Evolutionary conservation across 108 stramenopile species (phyloP).

Genomic region (Licmophora abbreviata): DNA sequence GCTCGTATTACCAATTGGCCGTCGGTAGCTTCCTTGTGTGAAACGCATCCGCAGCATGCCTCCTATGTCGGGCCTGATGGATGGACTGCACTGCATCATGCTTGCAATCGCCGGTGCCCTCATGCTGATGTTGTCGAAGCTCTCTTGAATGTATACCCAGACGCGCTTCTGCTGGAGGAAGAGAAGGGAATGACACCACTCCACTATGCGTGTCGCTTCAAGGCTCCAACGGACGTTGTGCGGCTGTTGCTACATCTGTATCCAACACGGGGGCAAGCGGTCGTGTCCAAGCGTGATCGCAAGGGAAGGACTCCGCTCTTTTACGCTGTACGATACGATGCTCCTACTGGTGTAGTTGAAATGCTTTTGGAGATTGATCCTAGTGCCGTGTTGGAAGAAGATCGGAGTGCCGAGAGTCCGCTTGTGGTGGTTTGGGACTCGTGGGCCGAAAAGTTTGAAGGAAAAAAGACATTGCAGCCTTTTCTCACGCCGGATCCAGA

Average conservation of each 20-base stretch:
- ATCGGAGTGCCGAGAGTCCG: constrained; percentile 57
- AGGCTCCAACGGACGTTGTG: constrained; percentile 52
- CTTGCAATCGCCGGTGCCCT: constrained; percentile 60
- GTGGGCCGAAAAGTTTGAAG: constrained; percentile 66
- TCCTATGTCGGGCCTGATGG: constrained; percentile 38
- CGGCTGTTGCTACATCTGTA: constrained; percentile 32
- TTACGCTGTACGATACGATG: constrained; percentile 77
- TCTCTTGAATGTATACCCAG: constrained; percentile 42
- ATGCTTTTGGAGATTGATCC: constrained; percentile 55
- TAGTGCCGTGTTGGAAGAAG: constrained; percentile 64
- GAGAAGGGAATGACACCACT: constrained; percentile 32
- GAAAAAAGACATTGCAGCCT: constrained; percentile 36
- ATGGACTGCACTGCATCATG: constrained; percentile 46
- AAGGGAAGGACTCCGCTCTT: constrained; percentile 49
- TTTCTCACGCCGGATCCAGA: no score
- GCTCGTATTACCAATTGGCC: constrained; percentile 60
- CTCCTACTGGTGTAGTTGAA: constrained; percentile 69
- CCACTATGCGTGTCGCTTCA: constrained; percentile 59
- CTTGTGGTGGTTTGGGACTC: constrained; percentile 67
- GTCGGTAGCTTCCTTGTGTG: not conserved
- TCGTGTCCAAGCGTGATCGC: constrained; percentile 42
- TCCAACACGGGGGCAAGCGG: constrained; percentile 13
- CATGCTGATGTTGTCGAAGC: constrained; percentile 34
- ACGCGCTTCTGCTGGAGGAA: constrained; percentile 33
- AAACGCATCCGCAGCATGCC: constrained; percentile 32